phyloP scores from a whole-genome alignment of 306 rosid genomes.

The Dryas alaskensis region DNA sequence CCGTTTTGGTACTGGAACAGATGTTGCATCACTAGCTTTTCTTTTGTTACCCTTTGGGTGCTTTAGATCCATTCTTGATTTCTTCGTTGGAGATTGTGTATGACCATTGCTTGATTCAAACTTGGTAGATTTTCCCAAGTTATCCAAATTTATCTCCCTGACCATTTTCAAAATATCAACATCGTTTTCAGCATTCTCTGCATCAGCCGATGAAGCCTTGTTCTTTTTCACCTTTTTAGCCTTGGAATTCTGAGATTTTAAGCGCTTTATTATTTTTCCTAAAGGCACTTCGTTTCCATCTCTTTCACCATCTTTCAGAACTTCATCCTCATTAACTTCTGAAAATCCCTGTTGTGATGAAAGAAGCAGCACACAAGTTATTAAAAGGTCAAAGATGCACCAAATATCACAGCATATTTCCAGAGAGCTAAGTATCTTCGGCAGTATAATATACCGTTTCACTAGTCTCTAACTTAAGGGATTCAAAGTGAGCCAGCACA shows the following conservation, averaged over 20 bases:
- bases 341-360: constrained; percentile 46
- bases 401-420: constrained; percentile 23
- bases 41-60: constrained; percentile 46
- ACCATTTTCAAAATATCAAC: constrained; percentile 65
- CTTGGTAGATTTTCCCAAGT: constrained; percentile 50
- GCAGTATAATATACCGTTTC: constrained; percentile 47
- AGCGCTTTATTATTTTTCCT: constrained; percentile 62
- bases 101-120: constrained; percentile 81
- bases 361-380: constrained; percentile 20
- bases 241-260: constrained; percentile 58
- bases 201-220: constrained; percentile 44
- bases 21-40: constrained; percentile 46
- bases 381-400: constrained; percentile 23
- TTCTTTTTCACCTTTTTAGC: constrained; percentile 60
- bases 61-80: constrained; percentile 34
- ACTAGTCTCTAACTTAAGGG: constrained; percentile 66
- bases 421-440: constrained; percentile 2
- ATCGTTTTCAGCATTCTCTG: constrained; percentile 50
- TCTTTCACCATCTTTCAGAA: constrained; percentile 51
- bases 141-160: constrained; percentile 66
- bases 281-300: constrained; percentile 70
- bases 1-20: constrained; percentile 57
- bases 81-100: constrained; percentile 46
- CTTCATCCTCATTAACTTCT: constrained; percentile 48
- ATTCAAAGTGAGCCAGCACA: constrained; percentile 73